Conservation (phyloP, 257 asterid species). For the Plectranthus barbatus region DNA sequence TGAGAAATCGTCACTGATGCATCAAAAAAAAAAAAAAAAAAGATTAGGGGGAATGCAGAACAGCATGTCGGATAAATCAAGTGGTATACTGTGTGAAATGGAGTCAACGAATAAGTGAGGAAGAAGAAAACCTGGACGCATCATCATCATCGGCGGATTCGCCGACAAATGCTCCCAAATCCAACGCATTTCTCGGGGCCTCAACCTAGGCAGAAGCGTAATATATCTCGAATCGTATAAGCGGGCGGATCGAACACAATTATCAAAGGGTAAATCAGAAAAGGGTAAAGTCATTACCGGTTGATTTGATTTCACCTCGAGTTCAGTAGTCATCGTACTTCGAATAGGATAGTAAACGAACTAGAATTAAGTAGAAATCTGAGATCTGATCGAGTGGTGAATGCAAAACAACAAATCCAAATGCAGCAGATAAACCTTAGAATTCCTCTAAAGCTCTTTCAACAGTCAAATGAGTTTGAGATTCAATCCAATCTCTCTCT, state of each 20-base stretch:
- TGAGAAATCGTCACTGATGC: conserved; percentile 76
- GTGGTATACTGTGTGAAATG: background rate
- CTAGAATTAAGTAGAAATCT: background rate
- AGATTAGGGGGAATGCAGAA: background rate
- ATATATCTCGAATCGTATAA: background rate
- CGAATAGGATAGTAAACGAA: background rate
- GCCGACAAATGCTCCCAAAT: conserved; percentile 72
- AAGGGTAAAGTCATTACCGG: conserved; percentile 5
- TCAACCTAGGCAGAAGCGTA: conserved; percentile 19
- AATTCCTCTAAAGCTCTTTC: background rate
- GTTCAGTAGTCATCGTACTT: conserved; percentile 17
- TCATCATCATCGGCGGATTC: conserved; percentile 75
- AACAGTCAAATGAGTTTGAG: background rate
- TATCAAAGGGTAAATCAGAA: background rate
- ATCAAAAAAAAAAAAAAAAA: too few relatives aligned
- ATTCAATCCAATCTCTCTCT: background rate
- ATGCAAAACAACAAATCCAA: background rate
- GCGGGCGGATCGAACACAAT: background rate
- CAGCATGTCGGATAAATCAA: background rate
- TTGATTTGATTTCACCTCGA: conserved; percentile 19
- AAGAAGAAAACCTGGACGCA: conserved; percentile 44
- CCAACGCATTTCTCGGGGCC: conserved; percentile 27
- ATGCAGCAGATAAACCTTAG: background rate
- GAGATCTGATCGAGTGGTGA: background rate
- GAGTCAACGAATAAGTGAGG: background rate